Percentiles rank a stretch among this genome's conserved stretches.
phyloP scores from a whole-genome alignment of 768 basidiomycete genomes.

The Hirschioporus abietinus region DNA sequence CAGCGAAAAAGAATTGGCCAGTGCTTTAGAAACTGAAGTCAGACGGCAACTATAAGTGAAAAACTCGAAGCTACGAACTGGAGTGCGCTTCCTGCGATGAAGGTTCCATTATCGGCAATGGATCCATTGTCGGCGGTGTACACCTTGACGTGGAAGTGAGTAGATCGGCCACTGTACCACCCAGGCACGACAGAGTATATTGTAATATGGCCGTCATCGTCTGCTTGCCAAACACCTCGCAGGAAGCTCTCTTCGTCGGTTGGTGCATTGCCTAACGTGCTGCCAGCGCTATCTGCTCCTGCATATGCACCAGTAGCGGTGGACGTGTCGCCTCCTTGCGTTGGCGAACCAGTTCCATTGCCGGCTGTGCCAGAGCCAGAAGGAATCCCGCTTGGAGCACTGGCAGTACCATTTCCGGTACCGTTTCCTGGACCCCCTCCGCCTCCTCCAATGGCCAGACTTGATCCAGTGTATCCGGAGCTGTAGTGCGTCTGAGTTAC shows the following conservation, averaged over 20 bases:
- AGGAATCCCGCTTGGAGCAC: neutral
- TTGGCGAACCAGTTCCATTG: too few relatives aligned
- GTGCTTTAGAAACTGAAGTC: neutral
- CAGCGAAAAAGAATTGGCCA: constrained; percentile 36
- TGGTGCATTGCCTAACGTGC: constrained; percentile 1
- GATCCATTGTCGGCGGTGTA: constrained; percentile 18
- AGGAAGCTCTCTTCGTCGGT: constrained; percentile 27
- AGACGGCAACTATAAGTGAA: constrained; percentile 24
- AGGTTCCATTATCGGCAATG: neutral
- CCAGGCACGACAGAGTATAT: constrained; percentile 31
- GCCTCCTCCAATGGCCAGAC: neutral
- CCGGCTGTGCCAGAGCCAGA: neutral
- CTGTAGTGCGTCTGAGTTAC: neutral
- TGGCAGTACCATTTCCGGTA: neutral
- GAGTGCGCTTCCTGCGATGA: neutral
- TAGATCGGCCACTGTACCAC: constrained; percentile 28
- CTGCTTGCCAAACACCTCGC: constrained; percentile 30
- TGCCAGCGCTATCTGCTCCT: neutral
- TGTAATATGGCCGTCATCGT: constrained; percentile 30
- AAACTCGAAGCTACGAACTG: constrained; percentile 25
- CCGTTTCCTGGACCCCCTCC: neutral
- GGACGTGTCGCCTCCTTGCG: neutral
- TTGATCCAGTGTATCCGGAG: neutral
- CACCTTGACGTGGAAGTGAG: constrained; percentile 33
- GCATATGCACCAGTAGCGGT: constrained; percentile 7